Percentiles rank a stretch among this genome's conserved stretches.
Evolutionary conservation across 208 protist species (phyloP).

Genomic region (Endotrypanum monterogeii): DNA sequence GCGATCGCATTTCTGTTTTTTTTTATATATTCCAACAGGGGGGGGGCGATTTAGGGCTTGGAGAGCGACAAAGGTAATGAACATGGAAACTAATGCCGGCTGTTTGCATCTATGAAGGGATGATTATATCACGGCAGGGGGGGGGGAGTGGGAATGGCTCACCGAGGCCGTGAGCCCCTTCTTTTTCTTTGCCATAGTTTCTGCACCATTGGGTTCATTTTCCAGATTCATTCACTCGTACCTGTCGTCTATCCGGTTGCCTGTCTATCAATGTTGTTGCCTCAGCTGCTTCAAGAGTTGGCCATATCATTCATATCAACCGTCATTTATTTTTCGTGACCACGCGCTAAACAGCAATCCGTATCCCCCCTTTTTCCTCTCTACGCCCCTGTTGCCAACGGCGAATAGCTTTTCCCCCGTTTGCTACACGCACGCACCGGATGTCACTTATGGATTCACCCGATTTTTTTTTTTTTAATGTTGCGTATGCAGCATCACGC

Average conservation of each 20-base stretch:
- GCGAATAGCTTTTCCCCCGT: background rate
- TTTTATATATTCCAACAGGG: no score
- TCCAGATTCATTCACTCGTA: constrained; percentile 9
- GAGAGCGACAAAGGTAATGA: no score
- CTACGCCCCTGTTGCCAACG: background rate
- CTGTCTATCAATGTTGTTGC: background rate
- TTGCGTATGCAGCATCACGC: no score
- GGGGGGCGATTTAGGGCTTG: no score
- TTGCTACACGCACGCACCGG: background rate
- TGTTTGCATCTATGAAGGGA: background rate
- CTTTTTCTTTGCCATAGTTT: background rate
- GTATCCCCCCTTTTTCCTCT: background rate
- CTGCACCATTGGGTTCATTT: constrained; percentile 7
- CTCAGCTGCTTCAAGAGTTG: background rate
- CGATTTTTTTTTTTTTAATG: no score
- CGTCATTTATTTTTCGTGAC: background rate
- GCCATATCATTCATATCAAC: background rate
- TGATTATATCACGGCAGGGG: background rate
- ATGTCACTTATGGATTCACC: no score
- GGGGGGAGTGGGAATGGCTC: no score
- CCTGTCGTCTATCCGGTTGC: background rate
- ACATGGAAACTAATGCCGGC: background rate
- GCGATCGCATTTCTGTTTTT: background rate
- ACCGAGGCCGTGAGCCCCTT: background rate
- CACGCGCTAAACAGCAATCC: background rate